Evolutionary conservation across 805 yeast species (phyloP), one percentile per base, ranked within the genome.

Genomic region (Schizosaccharomyces octosporus): DNA sequence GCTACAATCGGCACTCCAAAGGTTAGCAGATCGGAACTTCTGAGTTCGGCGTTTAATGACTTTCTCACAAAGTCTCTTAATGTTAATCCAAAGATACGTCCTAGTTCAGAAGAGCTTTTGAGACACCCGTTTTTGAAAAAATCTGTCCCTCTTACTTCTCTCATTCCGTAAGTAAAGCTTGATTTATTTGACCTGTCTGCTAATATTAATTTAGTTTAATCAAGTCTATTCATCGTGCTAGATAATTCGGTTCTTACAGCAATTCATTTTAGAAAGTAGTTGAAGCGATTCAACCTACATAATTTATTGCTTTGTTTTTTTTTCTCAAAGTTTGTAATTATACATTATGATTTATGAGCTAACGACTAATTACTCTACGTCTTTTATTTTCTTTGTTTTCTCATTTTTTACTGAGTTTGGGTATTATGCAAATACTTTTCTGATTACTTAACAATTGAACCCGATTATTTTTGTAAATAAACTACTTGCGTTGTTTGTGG

Each of bases 1-100:
- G 95, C 95, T 4, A 87, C 96, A 0, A 90, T 87, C 68, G 98
- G 98, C 61, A 93, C 97, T 0, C 99, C 99, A 27, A 82, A 83
- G 66, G 76, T 93, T 69, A 88, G 89, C 71, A 87, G 88, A 68
- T 93, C 95, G 2, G 95, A 85, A 62, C 80, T 82, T 5, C 73
- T 93, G 61, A 81, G 89, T 64, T 73, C 77, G 59, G 78, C 76
- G 24, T 74, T 93, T 69, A 80, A 82, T 66, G 73, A 76, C 60
- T 93, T 93, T 68, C 76, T 93, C 67, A 78, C 81, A 43, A 78
- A 83, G 77, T 84, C 93, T 69, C 75, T 90, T 64, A 85, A 83
- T 65, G 97, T 89, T 39, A 85, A 85, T 66, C 83, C 88, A 32
- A 87, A 85, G 39, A 79, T 81, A 65, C 78, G 97, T 69, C 88